Evolutionary conservation across 495 filamentous ascomycete genomes (phyloP).

Genomic region (Talaromyces proteolyticus): DNA sequence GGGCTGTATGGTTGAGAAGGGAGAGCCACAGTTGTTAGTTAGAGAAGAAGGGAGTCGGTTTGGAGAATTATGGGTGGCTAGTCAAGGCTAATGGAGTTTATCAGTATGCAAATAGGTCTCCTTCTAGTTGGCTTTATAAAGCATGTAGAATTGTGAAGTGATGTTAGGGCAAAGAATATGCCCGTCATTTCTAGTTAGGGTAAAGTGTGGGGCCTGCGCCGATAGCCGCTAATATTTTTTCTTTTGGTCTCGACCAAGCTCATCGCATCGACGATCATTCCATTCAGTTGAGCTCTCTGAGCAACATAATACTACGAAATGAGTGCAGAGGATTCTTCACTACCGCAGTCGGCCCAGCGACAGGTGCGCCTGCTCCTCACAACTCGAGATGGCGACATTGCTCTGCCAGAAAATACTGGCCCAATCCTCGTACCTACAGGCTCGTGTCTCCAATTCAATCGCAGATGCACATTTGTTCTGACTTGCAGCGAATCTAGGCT

Average conservation of each 20-base stretch:
- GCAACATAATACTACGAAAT: not conserved
- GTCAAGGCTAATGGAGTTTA: too few species aligned
- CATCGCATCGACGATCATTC: too few species aligned
- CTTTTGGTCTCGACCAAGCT: not conserved
- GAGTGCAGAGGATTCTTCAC: slow-evolving; percentile 11
- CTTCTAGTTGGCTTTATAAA: too few species aligned
- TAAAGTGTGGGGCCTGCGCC: slow-evolving; percentile 37
- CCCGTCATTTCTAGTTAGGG: not conserved
- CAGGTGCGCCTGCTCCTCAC: slow-evolving; percentile 58
- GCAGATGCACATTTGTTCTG: slow-evolving; percentile 1
- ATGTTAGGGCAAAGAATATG: not conserved
- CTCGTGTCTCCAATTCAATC: slow-evolving; percentile 24
- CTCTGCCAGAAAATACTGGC: slow-evolving; percentile 54
- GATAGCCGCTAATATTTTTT: slow-evolving; percentile 20
- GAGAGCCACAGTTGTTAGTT: slow-evolving; percentile 1
- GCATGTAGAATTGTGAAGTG: too few species aligned
- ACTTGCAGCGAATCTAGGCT: slow-evolving; percentile 37
- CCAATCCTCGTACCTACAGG: slow-evolving; percentile 60
- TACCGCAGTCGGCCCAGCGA: slow-evolving; percentile 27
- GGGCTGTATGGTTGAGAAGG: slow-evolving; percentile 34
- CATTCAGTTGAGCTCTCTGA: not conserved
- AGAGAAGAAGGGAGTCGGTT: not conserved
- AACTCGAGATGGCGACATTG: slow-evolving; percentile 52
- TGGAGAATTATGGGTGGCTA: not conserved
- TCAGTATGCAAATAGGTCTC: too few species aligned